Evolutionary conservation across 2,329 filamentous ascomycete genomes (phyloP).

Genomic region (Ceratocystis ficicola): DNA sequence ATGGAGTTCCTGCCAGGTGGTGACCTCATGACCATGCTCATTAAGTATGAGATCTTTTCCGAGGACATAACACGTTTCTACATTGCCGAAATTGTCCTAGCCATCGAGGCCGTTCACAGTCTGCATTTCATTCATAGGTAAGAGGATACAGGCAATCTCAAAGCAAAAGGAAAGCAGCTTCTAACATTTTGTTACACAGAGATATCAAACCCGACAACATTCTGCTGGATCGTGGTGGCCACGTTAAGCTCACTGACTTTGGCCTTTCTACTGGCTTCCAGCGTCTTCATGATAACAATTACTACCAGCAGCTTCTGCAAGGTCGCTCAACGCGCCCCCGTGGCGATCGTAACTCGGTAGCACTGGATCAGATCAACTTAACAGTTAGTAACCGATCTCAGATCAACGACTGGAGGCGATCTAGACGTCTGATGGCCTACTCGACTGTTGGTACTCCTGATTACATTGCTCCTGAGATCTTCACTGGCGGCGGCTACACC

Average conservation of each 20-base stretch:
- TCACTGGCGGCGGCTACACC: constrained; percentile 57
- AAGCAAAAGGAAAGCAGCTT: not conserved
- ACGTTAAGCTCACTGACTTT: constrained; percentile 73
- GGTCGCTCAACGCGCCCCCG: constrained; percentile 35
- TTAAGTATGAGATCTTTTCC: constrained; percentile 99
- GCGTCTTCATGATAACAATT: constrained; percentile 64
- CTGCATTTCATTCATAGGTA: constrained; percentile 97
- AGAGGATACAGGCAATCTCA: constrained; percentile 26
- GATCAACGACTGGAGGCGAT: constrained; percentile 76
- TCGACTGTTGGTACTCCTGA: constrained; percentile 96
- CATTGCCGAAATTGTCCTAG: constrained; percentile 94
- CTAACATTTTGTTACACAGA: constrained; percentile 28
- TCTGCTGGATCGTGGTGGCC: constrained; percentile 60
- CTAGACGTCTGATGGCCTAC: constrained; percentile 69
- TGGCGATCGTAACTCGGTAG: constrained; percentile 79
- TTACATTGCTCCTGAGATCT: constrained; percentile 72
- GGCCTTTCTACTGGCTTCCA: constrained; percentile 70
- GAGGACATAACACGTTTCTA: constrained; percentile 98
- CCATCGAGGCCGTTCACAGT: constrained; percentile 98
- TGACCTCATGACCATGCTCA: constrained; percentile 99
- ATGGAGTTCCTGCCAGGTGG: constrained; percentile 99
- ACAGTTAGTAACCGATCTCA: constrained; percentile 95
- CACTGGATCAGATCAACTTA: constrained; percentile 93
- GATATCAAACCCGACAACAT: constrained; percentile 80
- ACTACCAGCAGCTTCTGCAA: constrained; percentile 64